A percentile compares a stretch with the other conserved stretches of the same genome.
Conservation (phyloP, 2,329 filamentous ascomycete genomes). For the Diaporthe humulicola region DNA sequence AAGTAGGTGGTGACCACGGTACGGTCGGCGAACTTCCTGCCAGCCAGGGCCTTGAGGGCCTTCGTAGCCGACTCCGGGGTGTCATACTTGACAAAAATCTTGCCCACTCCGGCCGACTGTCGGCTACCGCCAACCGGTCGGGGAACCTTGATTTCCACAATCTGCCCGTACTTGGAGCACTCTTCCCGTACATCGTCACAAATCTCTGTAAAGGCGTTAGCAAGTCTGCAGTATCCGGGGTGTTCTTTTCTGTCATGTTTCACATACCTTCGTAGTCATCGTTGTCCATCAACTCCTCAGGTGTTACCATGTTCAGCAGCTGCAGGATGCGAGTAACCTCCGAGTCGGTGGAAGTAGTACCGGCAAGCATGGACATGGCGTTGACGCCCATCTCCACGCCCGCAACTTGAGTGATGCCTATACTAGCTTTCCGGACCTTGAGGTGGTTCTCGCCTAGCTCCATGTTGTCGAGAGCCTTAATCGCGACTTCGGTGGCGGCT, state of each 20-base stretch:
- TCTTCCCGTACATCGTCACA: slow-evolving; percentile 94
- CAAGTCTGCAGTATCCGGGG: not conserved
- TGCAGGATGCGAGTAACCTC: slow-evolving; percentile 89
- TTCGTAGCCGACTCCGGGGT: slow-evolving; percentile 82
- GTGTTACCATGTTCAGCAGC: slow-evolving; percentile 97
- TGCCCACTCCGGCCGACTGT: slow-evolving; percentile 90
- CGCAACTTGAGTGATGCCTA: slow-evolving; percentile 92
- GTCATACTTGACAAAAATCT: slow-evolving; percentile 97
- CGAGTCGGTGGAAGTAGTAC: slow-evolving; percentile 83
- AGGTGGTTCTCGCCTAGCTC: slow-evolving; percentile 89
- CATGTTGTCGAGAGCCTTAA: slow-evolving; percentile 94
- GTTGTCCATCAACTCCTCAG: slow-evolving; percentile 92
- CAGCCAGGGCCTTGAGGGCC: slow-evolving; percentile 89
- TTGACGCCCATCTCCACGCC: slow-evolving; percentile 96
- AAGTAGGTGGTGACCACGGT: slow-evolving; percentile 98
- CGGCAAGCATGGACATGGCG: slow-evolving; percentile 97
- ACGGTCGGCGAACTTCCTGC: slow-evolving; percentile 94
- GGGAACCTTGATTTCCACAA: slow-evolving; percentile 93
- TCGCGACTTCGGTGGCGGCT: slow-evolving; percentile 82
- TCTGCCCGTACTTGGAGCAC: slow-evolving; percentile 88
- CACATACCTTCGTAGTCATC: slow-evolving; percentile 92
- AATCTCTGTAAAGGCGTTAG: slow-evolving; percentile 77
- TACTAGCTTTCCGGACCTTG: slow-evolving; percentile 89
- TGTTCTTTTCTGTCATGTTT: not conserved
- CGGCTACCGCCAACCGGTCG: slow-evolving; percentile 86